Evolutionary conservation across 495 filamentous ascomycete genomes (phyloP).

Genomic region (Tetracladium setigerum): DNA sequence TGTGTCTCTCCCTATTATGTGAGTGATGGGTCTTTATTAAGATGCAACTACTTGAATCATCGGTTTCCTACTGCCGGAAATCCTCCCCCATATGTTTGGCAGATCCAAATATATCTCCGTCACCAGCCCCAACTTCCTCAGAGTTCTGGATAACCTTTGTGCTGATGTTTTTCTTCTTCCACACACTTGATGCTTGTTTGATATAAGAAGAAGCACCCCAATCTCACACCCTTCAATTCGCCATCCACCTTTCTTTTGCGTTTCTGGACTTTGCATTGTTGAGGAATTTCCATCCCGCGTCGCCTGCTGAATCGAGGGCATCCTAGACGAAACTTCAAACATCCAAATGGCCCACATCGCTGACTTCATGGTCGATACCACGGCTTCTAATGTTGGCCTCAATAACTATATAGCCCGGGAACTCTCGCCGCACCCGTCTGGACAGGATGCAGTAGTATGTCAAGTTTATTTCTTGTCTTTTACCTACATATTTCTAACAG

Average conservation of each 20-base stretch:
- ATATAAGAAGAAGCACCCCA: neutral
- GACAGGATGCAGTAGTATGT: slow-evolving; percentile 17
- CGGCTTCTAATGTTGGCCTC: slow-evolving; percentile 15
- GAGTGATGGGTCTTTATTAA: too few species aligned
- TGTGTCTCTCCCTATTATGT: too few species aligned
- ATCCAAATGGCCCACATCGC: slow-evolving; percentile 23
- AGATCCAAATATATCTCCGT: too few species aligned
- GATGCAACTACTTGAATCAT: too few species aligned
- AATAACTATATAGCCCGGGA: slow-evolving; percentile 28
- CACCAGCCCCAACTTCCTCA: too few species aligned
- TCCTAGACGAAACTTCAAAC: slow-evolving; percentile 1
- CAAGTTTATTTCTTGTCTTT: neutral
- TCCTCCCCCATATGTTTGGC: too few species aligned
- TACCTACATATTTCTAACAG: neutral
- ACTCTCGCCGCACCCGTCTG: slow-evolving; percentile 13
- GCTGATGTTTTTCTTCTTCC: neutral
- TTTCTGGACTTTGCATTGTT: too few species aligned
- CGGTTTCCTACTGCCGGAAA: too few species aligned
- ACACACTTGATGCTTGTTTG: neutral
- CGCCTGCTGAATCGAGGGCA: neutral
- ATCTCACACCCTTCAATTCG: too few species aligned
- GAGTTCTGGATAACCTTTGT: too few species aligned
- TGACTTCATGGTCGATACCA: slow-evolving; percentile 18
- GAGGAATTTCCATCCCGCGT: too few species aligned
- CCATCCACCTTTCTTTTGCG: too few species aligned